Conservation (phyloP, 1,284 basidiomycete species). For the Moniliophthora roreri region DNA sequence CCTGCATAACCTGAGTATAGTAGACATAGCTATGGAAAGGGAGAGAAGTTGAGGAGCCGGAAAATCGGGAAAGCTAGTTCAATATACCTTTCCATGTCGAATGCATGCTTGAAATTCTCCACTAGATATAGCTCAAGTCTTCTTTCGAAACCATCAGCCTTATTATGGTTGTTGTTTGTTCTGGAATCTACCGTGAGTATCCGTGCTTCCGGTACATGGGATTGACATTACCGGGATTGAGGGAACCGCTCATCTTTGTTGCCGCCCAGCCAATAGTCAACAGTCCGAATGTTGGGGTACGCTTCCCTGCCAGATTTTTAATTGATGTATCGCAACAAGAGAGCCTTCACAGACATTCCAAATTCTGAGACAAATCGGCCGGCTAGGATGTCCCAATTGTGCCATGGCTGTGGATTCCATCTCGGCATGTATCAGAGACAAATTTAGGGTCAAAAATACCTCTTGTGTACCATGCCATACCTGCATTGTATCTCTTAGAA, state of each 20-base stretch:
- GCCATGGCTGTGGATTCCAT: constrained; percentile 78
- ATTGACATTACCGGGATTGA: constrained; percentile 66
- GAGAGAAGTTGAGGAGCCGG: constrained; percentile 5
- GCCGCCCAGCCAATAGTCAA: constrained; percentile 81
- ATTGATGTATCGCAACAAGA: not conserved
- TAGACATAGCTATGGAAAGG: constrained; percentile 61
- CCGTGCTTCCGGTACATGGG: constrained; percentile 23
- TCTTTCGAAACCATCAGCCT: constrained; percentile 85
- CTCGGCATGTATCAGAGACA: not conserved
- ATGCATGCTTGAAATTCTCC: constrained; percentile 88
- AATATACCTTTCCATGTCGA: constrained; percentile 79
- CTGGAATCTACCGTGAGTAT: constrained; percentile 33
- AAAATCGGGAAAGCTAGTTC: constrained; percentile 7
- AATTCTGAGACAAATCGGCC: constrained; percentile 88
- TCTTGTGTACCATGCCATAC: constrained; percentile 78
- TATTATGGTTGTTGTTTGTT: constrained; percentile 82
- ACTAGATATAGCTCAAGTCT: constrained; percentile 86
- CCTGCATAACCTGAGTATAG: constrained; percentile 84
- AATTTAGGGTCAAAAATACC: not conserved
- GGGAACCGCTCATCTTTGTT: constrained; percentile 73
- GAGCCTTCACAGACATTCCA: constrained; percentile 61
- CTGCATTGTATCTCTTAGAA: constrained; percentile 55
- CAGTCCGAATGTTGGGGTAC: constrained; percentile 82
- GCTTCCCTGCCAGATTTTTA: constrained; percentile 56
- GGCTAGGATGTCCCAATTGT: constrained; percentile 83